Base-by-base conservation (phyloP, 2,329 filamentous ascomycete species). In the Acarospora socialis region DNA sequence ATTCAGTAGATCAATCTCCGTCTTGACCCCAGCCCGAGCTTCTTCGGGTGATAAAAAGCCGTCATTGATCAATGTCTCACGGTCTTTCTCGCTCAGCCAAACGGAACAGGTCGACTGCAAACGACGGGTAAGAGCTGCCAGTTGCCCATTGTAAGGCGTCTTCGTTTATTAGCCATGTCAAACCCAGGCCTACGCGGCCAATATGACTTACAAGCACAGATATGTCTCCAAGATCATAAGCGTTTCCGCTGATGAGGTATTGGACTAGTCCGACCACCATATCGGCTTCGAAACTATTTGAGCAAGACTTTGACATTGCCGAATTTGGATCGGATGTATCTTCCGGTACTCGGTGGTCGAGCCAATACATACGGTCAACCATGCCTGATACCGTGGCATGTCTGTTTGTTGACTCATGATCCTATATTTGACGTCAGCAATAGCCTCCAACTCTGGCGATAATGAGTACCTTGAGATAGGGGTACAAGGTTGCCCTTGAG, bases 91-190 rank as follows among this genome's bases (percentile, higher is more conserved):
- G 24, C 35, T 46, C 9, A 52, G 39, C 44, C 43, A 49, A 10
- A 52, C 32, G 16, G 47, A 35, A 31, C 49, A 51, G 4, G 37
- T 43, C 9, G 17, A 18, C 8, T 32, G 39, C 7, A 52, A 33
- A 9, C 36, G 32, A 9, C 40, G 36, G 17, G 28, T 35, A 6
- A 53, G 39, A 15, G 43, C 41, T 8, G 42, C 35, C 3, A 53
- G 37, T 32, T 53, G 50, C 9, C 43, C 47, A 17, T 42, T 43
- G 29, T 53, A 53, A 8, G 49, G 48, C 6, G 49, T 51, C 21
- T 39, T 22, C 7, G 17, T 12, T 14, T 21, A 13, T 21, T 25
- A 36, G 16, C n/a, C 19, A 13, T 5, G 10, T 31, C 13, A 7
- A 14, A 20, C 15, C 1, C 15, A 21, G 13, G 13, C 9, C 10